phyloP scores from a whole-genome alignment of 2,329 filamentous ascomycete species.

The Westerdykella ornata region DNA sequence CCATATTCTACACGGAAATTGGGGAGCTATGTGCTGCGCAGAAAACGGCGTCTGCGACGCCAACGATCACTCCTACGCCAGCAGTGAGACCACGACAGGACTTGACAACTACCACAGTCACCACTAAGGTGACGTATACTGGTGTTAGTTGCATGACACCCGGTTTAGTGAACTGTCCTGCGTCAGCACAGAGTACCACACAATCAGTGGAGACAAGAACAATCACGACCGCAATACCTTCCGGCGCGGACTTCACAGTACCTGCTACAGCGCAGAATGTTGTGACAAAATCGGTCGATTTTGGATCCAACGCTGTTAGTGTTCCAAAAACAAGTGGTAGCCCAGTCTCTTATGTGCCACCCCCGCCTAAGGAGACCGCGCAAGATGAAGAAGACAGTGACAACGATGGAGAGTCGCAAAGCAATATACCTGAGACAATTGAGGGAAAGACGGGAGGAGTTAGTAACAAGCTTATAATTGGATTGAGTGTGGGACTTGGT shows the following conservation, averaged over 20 bases:
- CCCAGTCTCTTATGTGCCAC: conserved; percentile 43
- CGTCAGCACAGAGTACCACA: conserved; percentile 43
- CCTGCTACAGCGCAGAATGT: conserved; percentile 32
- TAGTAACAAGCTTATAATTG: conserved; percentile 45
- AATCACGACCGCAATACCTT: conserved; percentile 31
- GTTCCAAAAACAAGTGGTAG: conserved; percentile 40
- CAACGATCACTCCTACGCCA: conserved; percentile 14
- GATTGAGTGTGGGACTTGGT: conserved; percentile 45
- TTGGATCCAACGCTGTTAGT: conserved; percentile 38
- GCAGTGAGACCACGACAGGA: conserved; percentile 14
- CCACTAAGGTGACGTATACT: conserved; percentile 39
- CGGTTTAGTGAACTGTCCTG: conserved; percentile 46
- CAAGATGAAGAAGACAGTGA: not conserved
- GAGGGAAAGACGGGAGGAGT: conserved; percentile 30
- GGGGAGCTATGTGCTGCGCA: conserved; percentile 39
- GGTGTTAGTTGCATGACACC: conserved; percentile 42
- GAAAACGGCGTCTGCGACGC: conserved; percentile 7
- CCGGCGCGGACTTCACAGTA: conserved; percentile 36
- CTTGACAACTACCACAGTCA: conserved; percentile 40
- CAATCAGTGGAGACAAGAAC: conserved; percentile 38
- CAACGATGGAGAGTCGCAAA: not conserved
- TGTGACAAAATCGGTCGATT: conserved; percentile 36
- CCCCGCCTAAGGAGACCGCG: conserved; percentile 13
- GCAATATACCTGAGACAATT: conserved; percentile 4
- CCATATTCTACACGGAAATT: conserved; percentile 51